Percentiles rank a stretch among this genome's conserved stretches.
Evolutionary conservation across 257 asterid species (phyloP).

Genomic region (Solanum sitiens): DNA sequence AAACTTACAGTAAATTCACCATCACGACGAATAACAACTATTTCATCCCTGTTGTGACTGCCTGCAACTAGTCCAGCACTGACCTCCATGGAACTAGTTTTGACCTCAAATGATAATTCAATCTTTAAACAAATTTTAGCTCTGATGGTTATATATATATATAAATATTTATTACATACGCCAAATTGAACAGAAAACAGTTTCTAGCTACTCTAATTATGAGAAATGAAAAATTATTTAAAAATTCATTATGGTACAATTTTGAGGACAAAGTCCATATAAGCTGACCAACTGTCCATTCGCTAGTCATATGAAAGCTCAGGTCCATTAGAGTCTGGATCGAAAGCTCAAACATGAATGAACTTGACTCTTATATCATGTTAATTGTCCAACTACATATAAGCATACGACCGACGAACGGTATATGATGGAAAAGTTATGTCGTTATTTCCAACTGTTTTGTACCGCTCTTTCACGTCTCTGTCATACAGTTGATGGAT

Average conservation of each 20-base stretch:
- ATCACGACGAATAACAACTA: conserved; percentile 6
- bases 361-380: background rate
- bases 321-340: background rate
- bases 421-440: background rate
- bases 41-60: conserved; percentile 7
- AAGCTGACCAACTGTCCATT: background rate
- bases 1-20: conserved; percentile 5
- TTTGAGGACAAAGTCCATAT: background rate
- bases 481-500: background rate
- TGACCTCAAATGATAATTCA: background rate
- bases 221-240: background rate
- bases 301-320: background rate
- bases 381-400: background rate
- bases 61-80: conserved; percentile 7
- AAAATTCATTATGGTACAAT: background rate
- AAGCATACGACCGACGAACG: background rate
- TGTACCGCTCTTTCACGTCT: background rate
- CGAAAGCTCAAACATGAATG: too few relatives aligned
- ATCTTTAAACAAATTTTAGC: background rate
- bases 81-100: background rate
- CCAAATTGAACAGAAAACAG: background rate
- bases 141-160: background rate
- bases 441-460: background rate
- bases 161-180: background rate
- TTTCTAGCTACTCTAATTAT: background rate